Base-by-base conservation (phyloP, 169 alveolate genomes). In the Cyclospora cayetanensis region DNA sequence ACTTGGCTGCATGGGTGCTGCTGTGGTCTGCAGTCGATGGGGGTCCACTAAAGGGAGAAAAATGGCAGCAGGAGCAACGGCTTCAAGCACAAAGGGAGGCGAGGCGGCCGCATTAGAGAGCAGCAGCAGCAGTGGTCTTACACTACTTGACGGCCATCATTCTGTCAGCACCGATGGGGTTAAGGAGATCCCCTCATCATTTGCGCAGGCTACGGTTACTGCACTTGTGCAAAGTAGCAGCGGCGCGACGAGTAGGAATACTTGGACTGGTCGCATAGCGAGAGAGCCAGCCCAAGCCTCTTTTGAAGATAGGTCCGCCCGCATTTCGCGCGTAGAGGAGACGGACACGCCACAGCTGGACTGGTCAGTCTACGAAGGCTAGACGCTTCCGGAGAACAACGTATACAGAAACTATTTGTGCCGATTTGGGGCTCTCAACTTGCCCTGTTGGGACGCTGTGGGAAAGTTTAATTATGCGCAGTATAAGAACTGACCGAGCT, bases 351-450 rank as follows among this genome's bases (percentile, higher is more conserved):
- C 87, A 12, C 29, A 43, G 70, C 46, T 77, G 41, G 9, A 41
- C n/a, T 77, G 65, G 65, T 12, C 42, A 2, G 34, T 43, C 0
- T 25, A 12, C 29, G 87, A 77, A 2, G 87, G 87, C 70, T 77
- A 68, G 87, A 77, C 87, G 12, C 35, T 77, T 18, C 87, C 87
- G 27, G 68, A 77, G 25, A 77, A 77, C 35, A 77, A 77, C 68
- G 22, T 77, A 4, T 77, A 43, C 87, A 9, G 68, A 53, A 77
- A 46, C n/a, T 77, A 77, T 27, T 12, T 77, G 25, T 77, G 87
- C 68, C 87, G 87, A 0, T 77, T 77, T 11, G 35, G 50, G 22
- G 87, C 87, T 46, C 37, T 42, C 53, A 42, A 27, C 42, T 42
- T 27, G 27, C 87, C 87, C 29, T 77, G 87, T 35, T 77, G 87